Base-by-base conservation (phyloP, 1,284 basidiomycete genomes). In the Leccinum subfulvum region DNA sequence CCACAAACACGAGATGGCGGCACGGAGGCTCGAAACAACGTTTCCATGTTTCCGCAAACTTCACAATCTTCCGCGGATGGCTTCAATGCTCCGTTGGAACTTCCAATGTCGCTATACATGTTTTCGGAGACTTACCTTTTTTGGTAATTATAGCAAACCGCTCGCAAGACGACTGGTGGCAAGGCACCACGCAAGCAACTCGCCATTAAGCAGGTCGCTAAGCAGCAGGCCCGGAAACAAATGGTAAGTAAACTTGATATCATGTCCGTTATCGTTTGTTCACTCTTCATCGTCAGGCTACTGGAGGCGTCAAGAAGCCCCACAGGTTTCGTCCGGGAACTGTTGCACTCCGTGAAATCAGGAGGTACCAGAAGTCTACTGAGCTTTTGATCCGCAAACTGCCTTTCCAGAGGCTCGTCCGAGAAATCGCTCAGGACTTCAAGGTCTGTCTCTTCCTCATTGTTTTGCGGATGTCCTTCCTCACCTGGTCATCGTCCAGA, bases 301-400 rank as follows among this genome's bases (percentile, higher is more conserved):
- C 89, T 60, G 89, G 90, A 77, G 91, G 91, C 81, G 89, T 90
- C 73, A 90, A 91, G 87, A 91, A 89, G 84, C 88, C 88, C 65
- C 89, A 91, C 79, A 84, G 81, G 58, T 83, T 83, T 79, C 76
- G 81, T 54, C 82, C 82, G 4, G 82, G 82, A 58, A 93, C 91
- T 67, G 91, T 93, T 77, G 91, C 91, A 66, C 87, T 93, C 65
- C 88, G 91, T 79, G 91, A 93, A 79, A 93, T 93, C 73, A 83
- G 91, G 76, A 83, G 89, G 66, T 93, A 92, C 84, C 91, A 93
- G 77, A 90, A 89, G 81, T 89, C 89, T 67, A 89, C 91, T 63
- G 89, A 91, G 78, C 83, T 91, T 65, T 80, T 91, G 69, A 91
- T 91, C 78, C 82, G 89, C 74, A 91, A 90, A 80, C 82, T 91